phyloP scores from a whole-genome alignment of 352 stramenopile genomes.

The Phytophthora hybrid region DNA sequence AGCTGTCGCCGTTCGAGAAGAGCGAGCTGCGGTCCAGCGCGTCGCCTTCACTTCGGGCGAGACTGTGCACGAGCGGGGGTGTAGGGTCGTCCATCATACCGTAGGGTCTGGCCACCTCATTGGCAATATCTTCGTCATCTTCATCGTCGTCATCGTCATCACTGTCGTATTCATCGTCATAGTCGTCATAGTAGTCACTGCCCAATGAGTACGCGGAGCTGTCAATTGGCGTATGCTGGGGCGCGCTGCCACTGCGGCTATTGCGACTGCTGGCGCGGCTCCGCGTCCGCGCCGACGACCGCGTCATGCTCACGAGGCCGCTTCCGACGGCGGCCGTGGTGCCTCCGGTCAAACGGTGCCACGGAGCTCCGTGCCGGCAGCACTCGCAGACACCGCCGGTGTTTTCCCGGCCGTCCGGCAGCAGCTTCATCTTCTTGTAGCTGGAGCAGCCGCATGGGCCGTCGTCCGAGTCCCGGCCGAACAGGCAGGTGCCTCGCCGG shows the following conservation, averaged over 20 bases:
- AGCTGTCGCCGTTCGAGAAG: constrained; percentile 62
- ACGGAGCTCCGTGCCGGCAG: constrained; percentile 74
- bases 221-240: constrained; percentile 24
- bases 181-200: constrained; percentile 58
- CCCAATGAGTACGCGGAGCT: constrained; percentile 47
- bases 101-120: constrained; percentile 71
- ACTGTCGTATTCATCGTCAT: constrained; percentile 53
- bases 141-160: constrained; percentile 48
- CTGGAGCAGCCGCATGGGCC: constrained; percentile 64
- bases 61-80: constrained; percentile 38
- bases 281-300: constrained; percentile 18
- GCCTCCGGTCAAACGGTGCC: constrained; percentile 71
- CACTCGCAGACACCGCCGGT: constrained; percentile 69
- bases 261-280: constrained; percentile 51
- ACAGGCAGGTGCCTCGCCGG: constrained; percentile 70
- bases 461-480: constrained; percentile 51
- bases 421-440: constrained; percentile 61
- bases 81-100: constrained; percentile 40
- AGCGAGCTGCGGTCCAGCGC: constrained; percentile 50
- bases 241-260: constrained; percentile 28
- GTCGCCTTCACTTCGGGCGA: constrained; percentile 37
- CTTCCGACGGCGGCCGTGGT: constrained; percentile 45
- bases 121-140: constrained; percentile 80
- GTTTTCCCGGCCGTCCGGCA: constrained; percentile 54
- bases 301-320: constrained; percentile 16